Conservation (phyloP, 805 yeast species). For the Wickerhamiella occidentalis region DNA sequence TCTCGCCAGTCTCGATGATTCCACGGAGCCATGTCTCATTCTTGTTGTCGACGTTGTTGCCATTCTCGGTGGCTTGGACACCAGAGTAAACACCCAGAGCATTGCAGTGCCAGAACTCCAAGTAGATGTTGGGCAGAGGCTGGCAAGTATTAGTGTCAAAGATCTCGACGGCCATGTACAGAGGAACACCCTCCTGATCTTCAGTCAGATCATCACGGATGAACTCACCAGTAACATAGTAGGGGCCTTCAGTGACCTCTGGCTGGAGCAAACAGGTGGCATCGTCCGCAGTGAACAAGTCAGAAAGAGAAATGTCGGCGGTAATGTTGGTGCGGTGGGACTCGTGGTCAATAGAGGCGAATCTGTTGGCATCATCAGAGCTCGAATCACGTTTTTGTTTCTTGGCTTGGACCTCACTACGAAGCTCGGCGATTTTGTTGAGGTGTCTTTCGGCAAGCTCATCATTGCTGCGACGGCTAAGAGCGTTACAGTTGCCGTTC, state of each 20-base stretch:
- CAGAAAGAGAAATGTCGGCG: not conserved
- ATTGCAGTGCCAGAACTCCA: constrained; percentile 5
- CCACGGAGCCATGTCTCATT: not conserved
- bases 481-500: not conserved
- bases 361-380: not conserved
- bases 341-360: not conserved
- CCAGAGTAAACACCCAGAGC: not conserved
- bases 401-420: not conserved
- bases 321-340: constrained; percentile 3
- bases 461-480: not conserved
- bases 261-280: constrained; percentile 4
- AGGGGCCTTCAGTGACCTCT: not conserved
- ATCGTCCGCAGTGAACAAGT: not conserved
- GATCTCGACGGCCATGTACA: not conserved
- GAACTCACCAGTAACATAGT: constrained; percentile 3
- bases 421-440: not conserved
- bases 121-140: not conserved
- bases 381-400: not conserved
- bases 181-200: not conserved
- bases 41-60: not conserved
- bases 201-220: constrained; percentile 3
- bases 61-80: not conserved
- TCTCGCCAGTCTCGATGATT: not conserved
- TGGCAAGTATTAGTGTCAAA: not conserved
- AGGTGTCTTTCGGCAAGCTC: not conserved